Percentiles rank a stretch among this genome's conserved stretches.
These are phyloP conservation scores for Hirschioporus abietinus DNA, from an alignment of 768 basidiomycete species.

Conservation along the genomic window DNA sequence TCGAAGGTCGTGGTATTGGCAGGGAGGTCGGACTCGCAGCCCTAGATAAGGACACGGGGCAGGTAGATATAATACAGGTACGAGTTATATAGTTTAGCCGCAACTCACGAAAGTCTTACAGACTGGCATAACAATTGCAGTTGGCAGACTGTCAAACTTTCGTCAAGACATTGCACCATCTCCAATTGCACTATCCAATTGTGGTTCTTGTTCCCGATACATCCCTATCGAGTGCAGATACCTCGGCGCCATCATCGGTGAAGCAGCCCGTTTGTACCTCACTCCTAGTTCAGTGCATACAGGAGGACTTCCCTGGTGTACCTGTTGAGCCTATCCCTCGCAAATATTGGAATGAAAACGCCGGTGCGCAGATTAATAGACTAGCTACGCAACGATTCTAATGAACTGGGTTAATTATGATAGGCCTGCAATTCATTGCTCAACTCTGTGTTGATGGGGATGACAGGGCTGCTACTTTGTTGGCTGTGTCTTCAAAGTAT, in stretches of 20 bases:
- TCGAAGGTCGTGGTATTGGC: constrained; percentile 75
- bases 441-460: constrained; percentile 79
- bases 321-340: constrained; percentile 67
- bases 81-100: constrained; percentile 5
- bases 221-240: constrained; percentile 57
- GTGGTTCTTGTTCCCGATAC: constrained; percentile 81
- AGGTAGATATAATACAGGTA: constrained; percentile 74
- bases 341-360: constrained; percentile 82
- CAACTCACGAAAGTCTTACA: neutral
- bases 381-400: constrained; percentile 5
- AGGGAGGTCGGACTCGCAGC: constrained; percentile 86
- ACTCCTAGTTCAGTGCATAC: constrained; percentile 64
- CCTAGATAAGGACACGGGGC: constrained; percentile 73
- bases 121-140: constrained; percentile 32
- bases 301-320: constrained; percentile 66
- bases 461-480: constrained; percentile 71
- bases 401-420: constrained; percentile 7
- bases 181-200: constrained; percentile 69
- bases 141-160: constrained; percentile 85
- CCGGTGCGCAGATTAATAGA: constrained; percentile 38
- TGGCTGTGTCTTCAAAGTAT: constrained; percentile 77
- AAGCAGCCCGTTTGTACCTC: constrained; percentile 46
- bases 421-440: constrained; percentile 74
- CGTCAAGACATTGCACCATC: constrained; percentile 81
- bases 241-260: constrained; percentile 35